Evolutionary conservation across 2,329 filamentous ascomycete genomes (phyloP), one percentile per base, ranked within the genome.

Genomic region (Sporothrix sp.): DNA sequence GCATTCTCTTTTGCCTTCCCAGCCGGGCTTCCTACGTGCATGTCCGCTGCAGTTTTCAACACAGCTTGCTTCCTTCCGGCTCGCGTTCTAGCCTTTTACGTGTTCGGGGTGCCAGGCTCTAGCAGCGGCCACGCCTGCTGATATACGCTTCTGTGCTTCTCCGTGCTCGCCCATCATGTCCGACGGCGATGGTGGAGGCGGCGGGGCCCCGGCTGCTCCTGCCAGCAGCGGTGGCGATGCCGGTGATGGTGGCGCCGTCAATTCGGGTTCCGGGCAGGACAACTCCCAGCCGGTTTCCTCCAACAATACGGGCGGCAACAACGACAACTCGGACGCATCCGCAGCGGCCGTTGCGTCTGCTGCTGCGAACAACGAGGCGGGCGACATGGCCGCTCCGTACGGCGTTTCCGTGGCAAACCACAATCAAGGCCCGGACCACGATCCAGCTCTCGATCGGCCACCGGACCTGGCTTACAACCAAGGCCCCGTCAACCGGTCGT

Each of bases 401-500:
- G 23, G 20, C 4, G 42, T 50, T 20, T 36, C 33, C 14, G 13
- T 37, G 8, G n/a, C 7, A 6, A 38, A 52, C 11, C n/a, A 21
- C 20, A 37, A 36, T 20, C 35, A 44, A 23, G 30, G 10, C 42
- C 45, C 44, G 10, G 39, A 49, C 30, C 48, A 50, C 23, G 48
- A 52, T 4, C 20, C 16, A 1, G 48, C 46, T 2, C 16, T 48
- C 10, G 48, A 54, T 36, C 50, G 48, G 16, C 54, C 51, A 1
- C 43, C 53, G 1, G 52, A 55, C 8, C 18, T 51, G 44, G 48
- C 35, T 8, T 50, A 49, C 39, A 44, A 51, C n/a, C 23, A 57
- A 23, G 51, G 43, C 7, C 43, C 25, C 4, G 20, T 53, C 4
- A 56, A 58, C 7, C 44, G 56, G 30, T 56, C 59, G 14, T 62